Conservation (phyloP, 2,329 filamentous ascomycete species). For the Curvularia verruculosa region DNA sequence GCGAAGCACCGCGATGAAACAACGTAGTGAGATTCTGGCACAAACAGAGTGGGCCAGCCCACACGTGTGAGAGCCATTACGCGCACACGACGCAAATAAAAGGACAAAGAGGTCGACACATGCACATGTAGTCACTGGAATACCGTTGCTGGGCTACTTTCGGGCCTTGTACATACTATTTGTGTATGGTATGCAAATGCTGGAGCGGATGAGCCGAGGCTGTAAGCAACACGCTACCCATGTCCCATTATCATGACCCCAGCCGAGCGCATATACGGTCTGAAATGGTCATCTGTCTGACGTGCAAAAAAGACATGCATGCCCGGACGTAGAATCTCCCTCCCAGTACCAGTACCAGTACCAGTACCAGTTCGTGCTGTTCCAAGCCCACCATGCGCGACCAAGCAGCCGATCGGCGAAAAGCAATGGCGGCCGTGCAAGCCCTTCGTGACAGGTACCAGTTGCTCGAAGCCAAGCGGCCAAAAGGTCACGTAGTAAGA, state of each 20-base stretch:
- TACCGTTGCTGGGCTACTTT: background rate
- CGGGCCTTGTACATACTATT: too few relatives aligned
- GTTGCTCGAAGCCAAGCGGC: conserved; percentile 39
- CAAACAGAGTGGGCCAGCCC: conserved; percentile 9
- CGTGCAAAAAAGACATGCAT: background rate
- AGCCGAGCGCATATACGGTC: background rate
- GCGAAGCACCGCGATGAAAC: conserved; percentile 23
- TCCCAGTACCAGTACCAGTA: background rate
- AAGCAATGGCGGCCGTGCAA: conserved; percentile 46
- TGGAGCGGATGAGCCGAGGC: conserved; percentile 16
- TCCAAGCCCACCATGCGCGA: conserved; percentile 28
- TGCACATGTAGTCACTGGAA: too few relatives aligned
- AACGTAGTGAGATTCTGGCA: conserved; percentile 16
- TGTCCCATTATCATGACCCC: conserved; percentile 2
- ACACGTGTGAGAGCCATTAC: conserved; percentile 14
- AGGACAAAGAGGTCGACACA: conserved; percentile 12
- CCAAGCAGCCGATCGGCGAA: conserved; percentile 31
- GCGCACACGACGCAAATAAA: conserved; percentile 5
- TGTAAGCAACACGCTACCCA: conserved; percentile 8
- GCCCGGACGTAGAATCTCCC: background rate
- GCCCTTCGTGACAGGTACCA: conserved; percentile 48
- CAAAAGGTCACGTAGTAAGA: conserved; percentile 42
- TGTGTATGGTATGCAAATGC: background rate
- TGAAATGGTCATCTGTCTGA: background rate
- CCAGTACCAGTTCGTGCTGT: background rate